Base-by-base conservation (phyloP, 1,284 basidiomycete species). In the Apiotrichum akiyoshidainum region DNA sequence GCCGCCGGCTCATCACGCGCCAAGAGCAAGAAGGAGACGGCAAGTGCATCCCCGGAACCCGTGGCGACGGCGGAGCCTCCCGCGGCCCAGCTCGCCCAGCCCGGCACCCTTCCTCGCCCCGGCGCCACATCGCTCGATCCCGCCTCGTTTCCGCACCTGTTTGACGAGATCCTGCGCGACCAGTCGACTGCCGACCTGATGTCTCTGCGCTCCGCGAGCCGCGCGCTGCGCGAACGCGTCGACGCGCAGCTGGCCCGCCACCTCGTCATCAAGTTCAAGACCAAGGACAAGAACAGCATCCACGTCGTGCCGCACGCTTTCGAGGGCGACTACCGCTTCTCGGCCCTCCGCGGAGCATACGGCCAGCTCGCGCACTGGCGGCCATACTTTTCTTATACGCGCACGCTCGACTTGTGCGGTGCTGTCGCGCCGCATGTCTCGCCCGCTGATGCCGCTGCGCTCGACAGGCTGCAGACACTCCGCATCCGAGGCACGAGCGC, bases 211-310 rank as follows among this genome's bases (percentile, higher is more conserved):
- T 6, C 9, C 3, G 49, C 52, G 4, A 51, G 35, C n/a, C 52
- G 47, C 21, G 22, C 31, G 8, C 37, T 50, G 12, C 57, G 57
- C 9, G 33, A 33, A 19, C 39, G 34, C 26, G 57, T 54, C 35
- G 52, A 58, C 48, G 40, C 21, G 10, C 26, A 19, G 16, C 47
- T 51, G 7, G 52, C 57, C 10, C 19, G 14, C 11, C 57, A 58
- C 31, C 33, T 58, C 16, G 34, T 50, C n/a, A 31, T 58, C 42
- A 41, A 22, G 14, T 35, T 41, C 35, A 17, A 17, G 13, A 19
- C n/a, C 39, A 26, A 31, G 22, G 40, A 26, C 5, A 22, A 26
- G 16, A 7, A 41, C 9, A 17, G 11, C 21, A 6, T 51, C 16
- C 50, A 51, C 13, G 50, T 51, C 22, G 40, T 33, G n/a, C 50